Conservation (phyloP, 257 asterid genomes). For the Haberlea rhodopensis region DNA sequence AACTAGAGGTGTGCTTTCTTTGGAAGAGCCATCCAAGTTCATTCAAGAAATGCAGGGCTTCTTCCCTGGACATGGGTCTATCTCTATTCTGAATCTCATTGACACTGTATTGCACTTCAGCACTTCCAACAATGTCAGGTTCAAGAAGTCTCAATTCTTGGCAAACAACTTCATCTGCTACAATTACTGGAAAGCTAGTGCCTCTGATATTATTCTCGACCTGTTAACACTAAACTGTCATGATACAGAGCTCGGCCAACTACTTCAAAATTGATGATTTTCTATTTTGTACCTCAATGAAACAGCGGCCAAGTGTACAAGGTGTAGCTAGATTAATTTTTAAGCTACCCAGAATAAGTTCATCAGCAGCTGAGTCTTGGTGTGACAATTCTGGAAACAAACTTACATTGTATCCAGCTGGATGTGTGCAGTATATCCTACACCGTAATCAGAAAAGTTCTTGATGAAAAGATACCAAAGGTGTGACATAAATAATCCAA, state of each 20-base stretch:
- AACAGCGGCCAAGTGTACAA: slow-evolving; percentile 63
- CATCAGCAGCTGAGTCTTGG: slow-evolving; percentile 39
- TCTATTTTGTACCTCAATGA: slow-evolving; percentile 60
- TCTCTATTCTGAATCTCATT: slow-evolving; percentile 33
- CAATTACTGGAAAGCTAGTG: slow-evolving; percentile 69
- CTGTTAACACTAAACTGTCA: slow-evolving; percentile 35
- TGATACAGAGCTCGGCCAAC: neutral
- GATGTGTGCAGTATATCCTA: slow-evolving; percentile 74
- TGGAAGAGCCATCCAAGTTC: slow-evolving; percentile 95
- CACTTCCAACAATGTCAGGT: slow-evolving; percentile 47
- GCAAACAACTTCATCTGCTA: slow-evolving; percentile 75
- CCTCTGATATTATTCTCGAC: slow-evolving; percentile 65
- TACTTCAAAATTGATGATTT: slow-evolving; percentile 4
- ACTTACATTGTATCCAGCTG: slow-evolving; percentile 38
- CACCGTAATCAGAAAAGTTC: slow-evolving; percentile 21
- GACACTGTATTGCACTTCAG: slow-evolving; percentile 25
- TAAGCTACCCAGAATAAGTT: slow-evolving; percentile 51
- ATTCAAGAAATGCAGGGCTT: slow-evolving; percentile 61
- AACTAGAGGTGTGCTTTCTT: slow-evolving; percentile 51
- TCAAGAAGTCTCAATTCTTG: slow-evolving; percentile 69
- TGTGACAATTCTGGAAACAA: slow-evolving; percentile 33
- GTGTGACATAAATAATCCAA: neutral
- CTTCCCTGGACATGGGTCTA: slow-evolving; percentile 44
- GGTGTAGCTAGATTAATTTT: slow-evolving; percentile 39
- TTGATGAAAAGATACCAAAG: slow-evolving; percentile 5